Base-by-base conservation (phyloP, 148 eudicot genomes). In the Cornus controversa region DNA sequence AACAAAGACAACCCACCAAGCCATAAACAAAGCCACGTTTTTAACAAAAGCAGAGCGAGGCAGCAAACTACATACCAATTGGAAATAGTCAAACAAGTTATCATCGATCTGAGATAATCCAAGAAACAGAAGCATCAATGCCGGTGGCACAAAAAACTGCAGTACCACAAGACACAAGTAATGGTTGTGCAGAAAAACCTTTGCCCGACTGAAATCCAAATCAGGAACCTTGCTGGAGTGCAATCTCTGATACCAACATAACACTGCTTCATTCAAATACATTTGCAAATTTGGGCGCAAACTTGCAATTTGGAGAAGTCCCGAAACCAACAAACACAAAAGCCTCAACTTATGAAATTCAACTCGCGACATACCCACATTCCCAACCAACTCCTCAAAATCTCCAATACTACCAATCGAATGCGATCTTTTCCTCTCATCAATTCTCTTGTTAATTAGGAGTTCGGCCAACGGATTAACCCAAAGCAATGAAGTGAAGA, bases 191-290 rank as follows among this genome's bases (percentile, higher is more conserved):
- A 96, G 84, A 77, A 93, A 96, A 67, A 96, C 99, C 82, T 96
- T 96, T 0, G 99, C 99, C 85, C 99, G 82, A 79, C 99, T 96
- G 77, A 88, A 93, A 10, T 84, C 97, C 87, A 89, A 77, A n/a
- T 93, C 98, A 2, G 99, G 99, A 53, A 93, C 90, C 75, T 87
- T 88, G 75, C 99, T 90, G n/a, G 94, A 89, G 36, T 96, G 99
- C 80, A 96, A 80, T 72, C 99, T 88, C 67, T 96, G 99, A 75
- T 96, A 96, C 99, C 99, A 96, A 53, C 91, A 88, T 37, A 96
- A 81, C 54, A 96, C 94, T 0, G 99, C 98, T 80, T 96, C 99
- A 22, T 96, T 93, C 82, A 96, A 81, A 79, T 83, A 96, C 72
- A 91, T 91, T 78, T 96, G 98, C 82, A 93, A 83, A 78, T 90